Conservation (phyloP, 768 basidiomycete species). For the Cubamyces sp. region DNA sequence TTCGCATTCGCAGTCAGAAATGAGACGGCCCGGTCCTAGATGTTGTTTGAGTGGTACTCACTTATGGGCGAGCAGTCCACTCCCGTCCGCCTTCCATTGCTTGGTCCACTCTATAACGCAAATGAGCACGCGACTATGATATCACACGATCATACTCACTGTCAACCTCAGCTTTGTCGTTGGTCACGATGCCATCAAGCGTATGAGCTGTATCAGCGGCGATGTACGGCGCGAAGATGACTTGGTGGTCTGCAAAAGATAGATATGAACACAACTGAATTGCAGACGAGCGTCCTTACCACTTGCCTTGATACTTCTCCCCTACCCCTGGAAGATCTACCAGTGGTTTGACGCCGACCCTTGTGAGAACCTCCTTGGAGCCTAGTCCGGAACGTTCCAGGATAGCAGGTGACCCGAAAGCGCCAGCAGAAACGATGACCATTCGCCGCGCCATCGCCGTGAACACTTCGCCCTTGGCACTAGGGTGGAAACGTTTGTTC, state of each 20-base stretch:
- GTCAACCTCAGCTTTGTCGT: constrained; percentile 22
- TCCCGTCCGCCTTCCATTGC: constrained; percentile 43
- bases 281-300: not conserved
- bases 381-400: constrained; percentile 60
- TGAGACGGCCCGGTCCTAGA: too few species aligned
- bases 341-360: constrained; percentile 36
- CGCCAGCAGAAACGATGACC: constrained; percentile 45
- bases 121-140: not conserved
- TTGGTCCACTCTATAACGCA: constrained; percentile 36
- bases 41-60: constrained; percentile 25
- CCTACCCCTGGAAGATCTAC: constrained; percentile 50
- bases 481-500: constrained; percentile 35
- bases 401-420: constrained; percentile 52
- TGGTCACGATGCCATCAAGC: constrained; percentile 26
- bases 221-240: constrained; percentile 18
- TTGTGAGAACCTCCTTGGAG: constrained; percentile 34
- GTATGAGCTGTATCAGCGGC: constrained; percentile 26
- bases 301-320: constrained; percentile 41
- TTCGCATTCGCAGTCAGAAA: not conserved
- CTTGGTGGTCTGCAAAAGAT: constrained; percentile 21
- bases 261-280: too few species aligned
- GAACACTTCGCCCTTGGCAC: constrained; percentile 8
- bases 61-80: constrained; percentile 60
- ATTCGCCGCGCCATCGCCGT: constrained; percentile 39
- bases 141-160: constrained; percentile 17